Percentiles rank a stretch among this genome's conserved stretches.
phyloP scores from a whole-genome alignment of 1,284 basidiomycete species.

The Agaricales sp. region DNA sequence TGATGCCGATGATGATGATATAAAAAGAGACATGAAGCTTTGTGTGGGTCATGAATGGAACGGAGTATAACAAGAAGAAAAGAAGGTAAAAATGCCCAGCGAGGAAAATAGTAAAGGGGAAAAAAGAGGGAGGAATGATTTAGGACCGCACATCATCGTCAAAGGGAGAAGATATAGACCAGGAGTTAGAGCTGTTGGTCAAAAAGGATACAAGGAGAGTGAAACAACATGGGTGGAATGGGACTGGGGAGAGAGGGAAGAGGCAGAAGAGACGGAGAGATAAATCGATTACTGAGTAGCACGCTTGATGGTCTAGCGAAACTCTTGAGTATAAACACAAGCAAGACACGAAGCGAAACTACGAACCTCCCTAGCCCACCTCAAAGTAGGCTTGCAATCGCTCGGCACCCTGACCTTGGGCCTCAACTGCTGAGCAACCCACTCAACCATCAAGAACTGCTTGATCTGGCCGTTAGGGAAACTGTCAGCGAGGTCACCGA shows the following conservation, averaged over 20 bases:
- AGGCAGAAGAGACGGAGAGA: neutral
- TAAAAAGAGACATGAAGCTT: neutral
- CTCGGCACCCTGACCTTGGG: slow-evolving; percentile 53
- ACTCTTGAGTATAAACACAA: neutral
- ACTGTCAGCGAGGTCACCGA: slow-evolving; percentile 89
- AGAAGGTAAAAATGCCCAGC: no score
- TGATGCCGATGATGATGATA: neutral
- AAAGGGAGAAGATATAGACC: neutral
- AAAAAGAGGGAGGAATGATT: neutral
- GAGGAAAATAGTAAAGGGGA: neutral
- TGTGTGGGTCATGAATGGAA: no score
- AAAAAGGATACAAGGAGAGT: neutral
- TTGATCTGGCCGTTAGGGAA: slow-evolving; percentile 79
- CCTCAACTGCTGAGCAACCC: slow-evolving; percentile 76
- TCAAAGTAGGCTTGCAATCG: slow-evolving; percentile 71
- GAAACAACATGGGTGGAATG: neutral
- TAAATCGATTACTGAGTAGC: neutral
- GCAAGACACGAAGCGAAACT: neutral
- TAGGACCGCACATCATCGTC: neutral
- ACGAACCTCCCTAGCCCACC: slow-evolving; percentile 76
- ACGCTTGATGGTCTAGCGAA: neutral
- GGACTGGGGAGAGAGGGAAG: neutral
- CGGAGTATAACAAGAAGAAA: no score
- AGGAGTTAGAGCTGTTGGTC: neutral
- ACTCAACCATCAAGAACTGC: slow-evolving; percentile 67